These are phyloP conservation scores for Sphaerostilbella broomeana DNA, from an alignment of 2,329 filamentous ascomycete genomes.

Conservation along the genomic window DNA sequence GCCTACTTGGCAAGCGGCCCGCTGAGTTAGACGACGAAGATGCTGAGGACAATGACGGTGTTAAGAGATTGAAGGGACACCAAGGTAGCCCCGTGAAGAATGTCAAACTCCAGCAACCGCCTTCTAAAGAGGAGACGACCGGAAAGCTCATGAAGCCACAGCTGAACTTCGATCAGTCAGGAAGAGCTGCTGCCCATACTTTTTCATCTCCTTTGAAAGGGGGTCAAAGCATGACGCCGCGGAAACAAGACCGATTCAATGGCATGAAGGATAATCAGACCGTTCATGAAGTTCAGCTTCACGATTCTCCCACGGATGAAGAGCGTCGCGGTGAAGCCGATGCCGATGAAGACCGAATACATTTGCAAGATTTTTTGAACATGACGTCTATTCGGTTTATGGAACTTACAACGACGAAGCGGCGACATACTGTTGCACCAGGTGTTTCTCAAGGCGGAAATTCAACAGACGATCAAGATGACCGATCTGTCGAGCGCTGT, in stretches of 20 bases:
- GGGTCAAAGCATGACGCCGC: constrained; percentile 47
- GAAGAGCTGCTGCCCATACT: constrained; percentile 36
- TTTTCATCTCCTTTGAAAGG: constrained; percentile 43
- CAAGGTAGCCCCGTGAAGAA: constrained; percentile 73
- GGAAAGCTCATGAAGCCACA: constrained; percentile 50
- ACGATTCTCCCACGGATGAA: constrained; percentile 35
- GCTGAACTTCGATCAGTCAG: constrained; percentile 39
- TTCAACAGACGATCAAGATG: constrained; percentile 38
- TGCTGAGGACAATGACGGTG: constrained; percentile 50
- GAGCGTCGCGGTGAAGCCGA: constrained; percentile 40
- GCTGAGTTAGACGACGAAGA: constrained; percentile 62
- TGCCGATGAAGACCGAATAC: constrained; percentile 56
- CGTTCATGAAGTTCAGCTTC: constrained; percentile 37
- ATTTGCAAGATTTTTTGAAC: constrained; percentile 86
- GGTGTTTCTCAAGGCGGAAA: constrained; percentile 37
- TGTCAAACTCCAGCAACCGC: constrained; percentile 61
- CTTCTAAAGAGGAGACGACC: constrained; percentile 60
- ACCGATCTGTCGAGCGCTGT: constrained; percentile 62
- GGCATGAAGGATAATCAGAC: constrained; percentile 44
- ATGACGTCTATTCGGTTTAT: constrained; percentile 97
- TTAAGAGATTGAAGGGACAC: constrained; percentile 65
- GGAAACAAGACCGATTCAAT: constrained; percentile 48
- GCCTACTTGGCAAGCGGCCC: constrained; percentile 68
- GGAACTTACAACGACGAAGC: constrained; percentile 94
- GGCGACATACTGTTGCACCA: constrained; percentile 73